phyloP scores from a whole-genome alignment of 2,329 filamentous ascomycete species.

The Aspergillus tamarii region DNA sequence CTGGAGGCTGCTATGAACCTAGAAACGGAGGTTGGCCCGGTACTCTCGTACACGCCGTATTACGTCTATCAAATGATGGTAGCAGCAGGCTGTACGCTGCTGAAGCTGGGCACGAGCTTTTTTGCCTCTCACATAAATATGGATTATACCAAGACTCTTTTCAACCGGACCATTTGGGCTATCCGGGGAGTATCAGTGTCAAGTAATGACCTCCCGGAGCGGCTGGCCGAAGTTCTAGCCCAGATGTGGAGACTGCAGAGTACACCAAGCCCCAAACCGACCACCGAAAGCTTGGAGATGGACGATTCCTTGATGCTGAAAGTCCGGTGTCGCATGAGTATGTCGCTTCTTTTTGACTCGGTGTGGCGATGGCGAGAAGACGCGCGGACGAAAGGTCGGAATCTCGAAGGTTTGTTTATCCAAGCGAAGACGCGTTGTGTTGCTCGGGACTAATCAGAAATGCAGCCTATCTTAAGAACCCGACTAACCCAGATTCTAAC shows the following conservation, averaged over 20 bases:
- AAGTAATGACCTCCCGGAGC: conserved; percentile 65
- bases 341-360: conserved; percentile 68
- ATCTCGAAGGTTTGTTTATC: conserved; percentile 68
- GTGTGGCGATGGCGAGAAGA: conserved; percentile 70
- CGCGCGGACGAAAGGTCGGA: conserved; percentile 69
- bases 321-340: conserved; percentile 68
- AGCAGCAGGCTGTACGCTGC: conserved; percentile 64
- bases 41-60: conserved; percentile 59
- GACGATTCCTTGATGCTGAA: conserved; percentile 61
- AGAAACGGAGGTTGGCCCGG: conserved; percentile 48
- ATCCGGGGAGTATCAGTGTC: conserved; percentile 64
- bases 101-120: conserved; percentile 69
- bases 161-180: conserved; percentile 61
- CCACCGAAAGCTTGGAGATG: conserved; percentile 33
- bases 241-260: conserved; percentile 64
- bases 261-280: conserved; percentile 31
- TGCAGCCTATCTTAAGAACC: conserved; percentile 73
- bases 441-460: conserved; percentile 16
- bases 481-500: conserved; percentile 80
- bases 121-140: conserved; percentile 61
- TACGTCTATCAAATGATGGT: conserved; percentile 71
- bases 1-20: conserved; percentile 51
- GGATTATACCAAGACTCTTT: conserved; percentile 59
- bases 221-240: conserved; percentile 66
- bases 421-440: background rate